These are phyloP conservation scores for Royoungia palumana DNA, from an alignment of 768 basidiomycete genomes.

Conservation along the genomic window DNA sequence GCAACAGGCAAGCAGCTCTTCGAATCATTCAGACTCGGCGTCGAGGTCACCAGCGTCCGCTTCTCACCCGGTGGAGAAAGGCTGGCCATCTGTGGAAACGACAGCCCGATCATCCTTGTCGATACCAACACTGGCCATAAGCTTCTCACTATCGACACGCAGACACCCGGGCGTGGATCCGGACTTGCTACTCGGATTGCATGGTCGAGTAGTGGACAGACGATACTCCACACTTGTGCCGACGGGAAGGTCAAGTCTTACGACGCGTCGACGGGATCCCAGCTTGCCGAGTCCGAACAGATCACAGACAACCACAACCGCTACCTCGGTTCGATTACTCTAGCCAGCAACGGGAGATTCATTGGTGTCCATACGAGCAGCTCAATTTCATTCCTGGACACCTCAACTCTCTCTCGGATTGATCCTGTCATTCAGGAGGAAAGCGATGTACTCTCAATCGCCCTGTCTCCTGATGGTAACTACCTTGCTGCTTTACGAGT, in stretches of 20 bases:
- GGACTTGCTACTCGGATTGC: neutral
- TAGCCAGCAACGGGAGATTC: neutral
- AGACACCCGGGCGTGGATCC: neutral
- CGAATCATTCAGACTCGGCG: slow-evolving; percentile 1
- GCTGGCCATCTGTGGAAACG: neutral
- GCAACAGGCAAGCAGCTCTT: neutral
- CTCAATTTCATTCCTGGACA: slow-evolving; percentile 1
- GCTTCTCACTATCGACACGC: neutral
- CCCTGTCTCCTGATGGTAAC: neutral
- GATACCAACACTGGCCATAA: neutral
- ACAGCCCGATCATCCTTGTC: neutral
- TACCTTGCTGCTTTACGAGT: neutral
- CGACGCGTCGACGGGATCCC: neutral
- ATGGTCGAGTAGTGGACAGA: neutral
- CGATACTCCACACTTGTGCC: neutral
- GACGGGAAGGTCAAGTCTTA: neutral
- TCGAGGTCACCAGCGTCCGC: neutral
- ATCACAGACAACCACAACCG: neutral
- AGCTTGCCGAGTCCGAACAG: neutral
- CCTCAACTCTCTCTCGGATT: neutral
- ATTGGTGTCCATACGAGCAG: neutral
- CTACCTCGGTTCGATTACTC: neutral
- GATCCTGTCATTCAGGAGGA: neutral
- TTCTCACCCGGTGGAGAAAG: neutral
- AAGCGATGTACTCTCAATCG: neutral